Evolutionary conservation across 768 basidiomycete species (phyloP), one percentile per base, ranked within the genome.

Genomic region (Suillus spraguei): DNA sequence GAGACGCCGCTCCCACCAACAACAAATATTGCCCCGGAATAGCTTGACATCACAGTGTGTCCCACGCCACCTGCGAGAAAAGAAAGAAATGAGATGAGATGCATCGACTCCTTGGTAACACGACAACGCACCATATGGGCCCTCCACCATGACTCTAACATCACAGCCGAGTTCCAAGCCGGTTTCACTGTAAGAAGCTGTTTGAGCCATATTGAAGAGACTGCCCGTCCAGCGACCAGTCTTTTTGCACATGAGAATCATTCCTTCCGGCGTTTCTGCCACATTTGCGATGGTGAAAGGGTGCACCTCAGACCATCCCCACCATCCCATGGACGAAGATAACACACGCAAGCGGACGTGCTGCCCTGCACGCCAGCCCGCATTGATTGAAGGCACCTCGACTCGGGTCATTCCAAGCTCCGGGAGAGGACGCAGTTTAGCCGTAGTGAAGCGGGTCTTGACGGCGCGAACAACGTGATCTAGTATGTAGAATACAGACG

Each of bases 1-100:
- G 88, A 83, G 71, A 89, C 83, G 4, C 88, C 88, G 24, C 82
- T 83, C 11, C 88, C 88, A 11, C 86, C 87, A 6, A 83, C 83
- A 47, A 87, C 72, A 63, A 89, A 78, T 64, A 88, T 64, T 13
- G 84, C 81, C 0, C 81, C 80, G 0, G 85, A 82, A 75, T 81
- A 87, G 47, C 79, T 80, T 1, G 79, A 70, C 60, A 82, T 77
- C 20, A 88, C 68, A 0, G 79, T 76, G 66, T 86, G 80, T 11
- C 83, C 74, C 39, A 79, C 66, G 44, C 81, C 79, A 64, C 83
- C 76, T 81, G 68, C 54, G 20, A 44, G 46, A 11, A 39, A 63
- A 60, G 63, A 22, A 44, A 66, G 14, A 14, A 42, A 2, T 17
- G 5, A 9, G 14, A 35, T 38, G 20, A 41, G 39, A 42, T 39